Evolutionary conservation across 208 protist species (phyloP).

Genomic region (Trypanosoma brucei): DNA sequence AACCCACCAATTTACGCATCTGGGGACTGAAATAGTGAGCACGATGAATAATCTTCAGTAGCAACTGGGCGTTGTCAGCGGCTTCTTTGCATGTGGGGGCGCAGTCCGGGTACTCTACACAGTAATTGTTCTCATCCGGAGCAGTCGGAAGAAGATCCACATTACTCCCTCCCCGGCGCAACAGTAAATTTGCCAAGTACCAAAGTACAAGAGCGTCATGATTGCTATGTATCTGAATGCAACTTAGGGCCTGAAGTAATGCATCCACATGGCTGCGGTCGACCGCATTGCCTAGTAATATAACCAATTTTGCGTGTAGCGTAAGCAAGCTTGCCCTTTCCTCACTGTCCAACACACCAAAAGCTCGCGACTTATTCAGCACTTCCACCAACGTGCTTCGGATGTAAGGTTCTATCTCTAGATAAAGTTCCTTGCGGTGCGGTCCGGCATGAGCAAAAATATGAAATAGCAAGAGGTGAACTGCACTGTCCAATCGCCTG

Average conservation of each 20-base stretch:
- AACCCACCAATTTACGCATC: slow-evolving; percentile 84
- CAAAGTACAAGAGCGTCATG: slow-evolving; percentile 86
- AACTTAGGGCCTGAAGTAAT: slow-evolving; percentile 74
- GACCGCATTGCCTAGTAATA: slow-evolving; percentile 62
- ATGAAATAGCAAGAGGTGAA: slow-evolving; percentile 83
- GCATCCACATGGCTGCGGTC: slow-evolving; percentile 83
- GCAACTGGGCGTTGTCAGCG: slow-evolving; percentile 84
- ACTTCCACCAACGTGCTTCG: slow-evolving; percentile 78
- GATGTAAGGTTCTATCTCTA: slow-evolving; percentile 83
- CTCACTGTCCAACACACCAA: slow-evolving; percentile 59
- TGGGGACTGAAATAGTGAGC: slow-evolving; percentile 77
- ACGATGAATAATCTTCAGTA: slow-evolving; percentile 80
- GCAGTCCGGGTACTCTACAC: slow-evolving; percentile 71
- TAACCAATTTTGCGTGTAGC: slow-evolving; percentile 84
- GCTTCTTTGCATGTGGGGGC: slow-evolving; percentile 63
- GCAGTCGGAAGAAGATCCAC: slow-evolving; percentile 84
- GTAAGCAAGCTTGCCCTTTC: slow-evolving; percentile 85
- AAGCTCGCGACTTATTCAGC: slow-evolving; percentile 44
- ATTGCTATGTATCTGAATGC: slow-evolving; percentile 75
- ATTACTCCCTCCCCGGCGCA: slow-evolving; percentile 74
- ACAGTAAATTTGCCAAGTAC: slow-evolving; percentile 84
- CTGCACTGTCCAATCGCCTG: slow-evolving; percentile 74
- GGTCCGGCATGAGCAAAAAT: slow-evolving; percentile 82
- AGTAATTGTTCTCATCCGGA: slow-evolving; percentile 83
- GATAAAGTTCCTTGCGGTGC: slow-evolving; percentile 77